A percentile compares a stretch with the other conserved stretches of the same genome.
These are phyloP conservation scores for Erythrophleum fordii DNA, from an alignment of 306 rosid genomes.

Conservation along the genomic window DNA sequence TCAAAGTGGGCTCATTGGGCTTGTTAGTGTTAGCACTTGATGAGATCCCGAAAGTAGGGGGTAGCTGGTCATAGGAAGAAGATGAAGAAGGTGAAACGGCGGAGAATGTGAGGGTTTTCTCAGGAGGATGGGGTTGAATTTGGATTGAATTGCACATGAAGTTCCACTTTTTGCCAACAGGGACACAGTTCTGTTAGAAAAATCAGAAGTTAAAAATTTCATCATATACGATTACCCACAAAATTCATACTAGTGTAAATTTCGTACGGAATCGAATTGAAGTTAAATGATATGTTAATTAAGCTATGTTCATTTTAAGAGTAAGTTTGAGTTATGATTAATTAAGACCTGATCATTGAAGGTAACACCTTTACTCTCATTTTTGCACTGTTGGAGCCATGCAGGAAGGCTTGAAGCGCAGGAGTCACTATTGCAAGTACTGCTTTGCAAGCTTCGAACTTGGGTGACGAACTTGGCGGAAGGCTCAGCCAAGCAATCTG, in stretches of 20 bases:
- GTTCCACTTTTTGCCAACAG: constrained; percentile 79
- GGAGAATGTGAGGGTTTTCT: constrained; percentile 66
- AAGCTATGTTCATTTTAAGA: not conserved
- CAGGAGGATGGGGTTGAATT: constrained; percentile 57
- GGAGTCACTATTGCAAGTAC: constrained; percentile 62
- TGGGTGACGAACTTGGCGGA: constrained; percentile 61
- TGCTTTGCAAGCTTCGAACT: constrained; percentile 64
- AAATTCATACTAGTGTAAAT: too few species aligned
- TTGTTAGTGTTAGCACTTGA: constrained; percentile 34
- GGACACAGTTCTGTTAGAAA: constrained; percentile 64
- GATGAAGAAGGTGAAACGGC: constrained; percentile 75
- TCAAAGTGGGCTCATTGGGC: constrained; percentile 52
- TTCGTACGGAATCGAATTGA: not conserved
- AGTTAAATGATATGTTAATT: not conserved
- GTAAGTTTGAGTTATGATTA: constrained; percentile 21
- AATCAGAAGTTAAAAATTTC: constrained; percentile 46
- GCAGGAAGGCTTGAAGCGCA: constrained; percentile 83
- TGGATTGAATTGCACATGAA: constrained; percentile 69
- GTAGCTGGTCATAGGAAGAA: constrained; percentile 64
- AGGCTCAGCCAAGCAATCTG: constrained; percentile 56
- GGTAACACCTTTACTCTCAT: constrained; percentile 54
- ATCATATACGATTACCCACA: not conserved
- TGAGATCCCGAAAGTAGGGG: constrained; percentile 53
- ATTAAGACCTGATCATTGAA: constrained; percentile 67
- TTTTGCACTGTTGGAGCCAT: constrained; percentile 96